These are phyloP conservation scores for Auriscalpium vulgare DNA, from an alignment of 768 basidiomycete species.

Conservation along the genomic window DNA sequence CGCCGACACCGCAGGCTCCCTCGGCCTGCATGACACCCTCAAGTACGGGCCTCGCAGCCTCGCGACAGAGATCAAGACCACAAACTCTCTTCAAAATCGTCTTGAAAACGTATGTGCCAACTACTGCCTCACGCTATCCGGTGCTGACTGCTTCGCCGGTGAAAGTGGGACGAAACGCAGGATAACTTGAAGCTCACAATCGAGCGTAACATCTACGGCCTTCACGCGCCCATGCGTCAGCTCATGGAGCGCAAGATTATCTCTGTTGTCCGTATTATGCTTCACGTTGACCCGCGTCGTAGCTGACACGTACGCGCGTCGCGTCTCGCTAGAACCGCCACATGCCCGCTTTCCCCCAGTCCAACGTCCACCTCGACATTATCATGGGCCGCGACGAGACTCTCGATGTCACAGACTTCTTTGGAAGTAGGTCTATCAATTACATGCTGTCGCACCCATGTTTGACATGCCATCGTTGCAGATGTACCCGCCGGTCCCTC, in stretches of 20 bases:
- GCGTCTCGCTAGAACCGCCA: constrained; percentile 45
- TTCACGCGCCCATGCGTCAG: constrained; percentile 82
- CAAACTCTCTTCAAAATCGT: constrained; percentile 55
- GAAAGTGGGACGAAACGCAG: constrained; percentile 91
- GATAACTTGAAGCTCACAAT: constrained; percentile 79
- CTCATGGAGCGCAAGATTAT: constrained; percentile 95
- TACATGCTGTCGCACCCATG: not conserved
- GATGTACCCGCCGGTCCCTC: constrained; percentile 25
- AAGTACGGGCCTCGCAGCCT: constrained; percentile 78
- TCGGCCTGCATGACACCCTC: constrained; percentile 86
- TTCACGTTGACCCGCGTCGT: not conserved
- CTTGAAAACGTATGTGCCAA: constrained; percentile 60
- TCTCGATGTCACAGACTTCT: constrained; percentile 72
- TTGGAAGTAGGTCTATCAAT: constrained; percentile 47
- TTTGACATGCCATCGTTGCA: constrained; percentile 7
- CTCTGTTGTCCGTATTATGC: constrained; percentile 43
- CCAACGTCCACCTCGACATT: constrained; percentile 87
- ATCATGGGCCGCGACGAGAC: constrained; percentile 88
- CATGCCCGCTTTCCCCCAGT: constrained; percentile 53
- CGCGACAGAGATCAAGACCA: constrained; percentile 61
- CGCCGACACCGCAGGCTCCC: constrained; percentile 57
- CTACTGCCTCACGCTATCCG: not conserved
- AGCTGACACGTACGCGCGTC: not conserved
- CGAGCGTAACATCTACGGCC: constrained; percentile 75
- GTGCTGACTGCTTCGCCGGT: not conserved